Percentiles rank a stretch among this genome's conserved stretches.
phyloP scores from a whole-genome alignment of 495 filamentous ascomycete species.

The Penicillium lividum region DNA sequence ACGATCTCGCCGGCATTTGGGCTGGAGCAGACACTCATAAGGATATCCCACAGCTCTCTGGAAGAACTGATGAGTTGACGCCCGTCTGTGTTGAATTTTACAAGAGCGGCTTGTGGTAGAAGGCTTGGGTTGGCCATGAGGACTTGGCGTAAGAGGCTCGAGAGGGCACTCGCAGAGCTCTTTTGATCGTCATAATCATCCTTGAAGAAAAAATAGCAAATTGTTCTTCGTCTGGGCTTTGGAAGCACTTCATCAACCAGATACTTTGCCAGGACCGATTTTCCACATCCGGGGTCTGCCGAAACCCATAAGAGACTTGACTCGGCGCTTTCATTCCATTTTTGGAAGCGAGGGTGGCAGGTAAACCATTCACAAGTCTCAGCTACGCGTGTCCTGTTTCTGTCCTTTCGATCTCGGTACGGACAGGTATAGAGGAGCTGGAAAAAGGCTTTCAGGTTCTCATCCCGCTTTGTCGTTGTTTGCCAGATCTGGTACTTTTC shows the following conservation, averaged over 20 bases:
- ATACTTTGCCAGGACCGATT: conserved; percentile 51
- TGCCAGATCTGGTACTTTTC: background rate
- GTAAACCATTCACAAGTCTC: conserved; percentile 31
- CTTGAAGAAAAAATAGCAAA: conserved; percentile 61
- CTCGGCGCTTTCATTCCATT: background rate
- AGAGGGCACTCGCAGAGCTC: conserved; percentile 37
- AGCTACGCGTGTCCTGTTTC: conserved; percentile 30
- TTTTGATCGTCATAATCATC: conserved; percentile 50
- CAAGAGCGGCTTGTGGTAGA: conserved; percentile 27
- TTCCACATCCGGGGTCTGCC: conserved; percentile 57
- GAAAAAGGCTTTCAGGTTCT: background rate
- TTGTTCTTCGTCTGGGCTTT: background rate
- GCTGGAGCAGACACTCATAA: conserved; percentile 30
- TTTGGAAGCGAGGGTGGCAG: background rate
- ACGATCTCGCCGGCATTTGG: conserved; percentile 44
- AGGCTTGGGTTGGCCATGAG: conserved; percentile 34
- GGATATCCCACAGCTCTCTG: conserved; percentile 41
- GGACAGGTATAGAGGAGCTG: conserved; percentile 12
- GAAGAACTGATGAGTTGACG: conserved; percentile 32
- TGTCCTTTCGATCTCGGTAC: conserved; percentile 44
- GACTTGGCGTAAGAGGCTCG: conserved; percentile 49
- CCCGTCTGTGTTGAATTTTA: conserved; percentile 23
- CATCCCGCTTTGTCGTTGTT: background rate
- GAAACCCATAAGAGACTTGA: conserved; percentile 47
- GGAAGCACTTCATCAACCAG: conserved; percentile 39